phyloP scores from a whole-genome alignment of 2,329 filamentous ascomycete genomes.

The Exophiala lecanii-corni region DNA sequence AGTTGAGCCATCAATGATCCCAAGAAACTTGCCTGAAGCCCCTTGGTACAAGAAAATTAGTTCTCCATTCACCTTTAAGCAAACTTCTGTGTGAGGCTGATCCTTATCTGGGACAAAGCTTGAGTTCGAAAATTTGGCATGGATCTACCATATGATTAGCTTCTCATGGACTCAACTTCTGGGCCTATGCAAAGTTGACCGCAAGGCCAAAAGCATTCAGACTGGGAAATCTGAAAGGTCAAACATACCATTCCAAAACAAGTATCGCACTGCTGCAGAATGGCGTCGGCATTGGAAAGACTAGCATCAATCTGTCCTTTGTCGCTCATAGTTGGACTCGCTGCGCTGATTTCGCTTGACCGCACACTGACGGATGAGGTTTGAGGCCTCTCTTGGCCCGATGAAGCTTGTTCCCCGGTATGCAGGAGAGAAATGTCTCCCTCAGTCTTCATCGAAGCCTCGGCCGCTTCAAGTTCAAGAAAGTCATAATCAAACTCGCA shows the following conservation, averaged over 20 bases:
- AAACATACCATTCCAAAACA: constrained; percentile 18
- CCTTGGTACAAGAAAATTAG: background rate
- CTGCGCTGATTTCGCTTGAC: background rate
- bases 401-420: background rate
- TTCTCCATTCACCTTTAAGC: background rate
- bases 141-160: background rate
- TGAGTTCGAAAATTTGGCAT: background rate
- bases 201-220: background rate
- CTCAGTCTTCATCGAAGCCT: background rate
- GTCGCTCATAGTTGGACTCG: background rate
- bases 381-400: background rate
- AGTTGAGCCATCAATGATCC: background rate
- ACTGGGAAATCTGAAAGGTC: too few species aligned
- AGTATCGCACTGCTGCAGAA: constrained; percentile 37
- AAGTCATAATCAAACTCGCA: background rate
- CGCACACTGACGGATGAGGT: background rate
- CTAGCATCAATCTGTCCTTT: background rate
- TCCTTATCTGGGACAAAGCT: background rate
- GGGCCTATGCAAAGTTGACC: background rate
- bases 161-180: background rate
- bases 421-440: background rate
- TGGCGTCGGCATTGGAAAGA: constrained; percentile 30
- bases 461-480: background rate
- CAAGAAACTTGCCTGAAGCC: background rate
- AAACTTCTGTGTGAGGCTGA: background rate